Evolutionary conservation across 164 flowering plant species (phyloP).

Genomic region (Kalanchoe fedtschenkoi): DNA sequence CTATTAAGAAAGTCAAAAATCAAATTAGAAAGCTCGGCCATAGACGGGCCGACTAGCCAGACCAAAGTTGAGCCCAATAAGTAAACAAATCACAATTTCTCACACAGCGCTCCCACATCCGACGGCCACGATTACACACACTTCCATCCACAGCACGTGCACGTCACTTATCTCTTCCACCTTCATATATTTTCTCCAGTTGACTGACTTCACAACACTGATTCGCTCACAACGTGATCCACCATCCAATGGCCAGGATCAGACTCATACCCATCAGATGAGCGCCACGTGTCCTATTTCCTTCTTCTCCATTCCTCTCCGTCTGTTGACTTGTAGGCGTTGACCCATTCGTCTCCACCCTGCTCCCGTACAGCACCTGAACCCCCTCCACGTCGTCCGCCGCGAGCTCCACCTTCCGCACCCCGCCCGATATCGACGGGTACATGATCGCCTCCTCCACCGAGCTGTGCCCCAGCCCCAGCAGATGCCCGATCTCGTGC

Average conservation of each 20-base stretch:
- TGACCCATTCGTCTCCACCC: slow-evolving; percentile 32
- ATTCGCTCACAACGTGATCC: neutral
- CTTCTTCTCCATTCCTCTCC: slow-evolving; percentile 10
- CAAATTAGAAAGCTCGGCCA: too few species aligned
- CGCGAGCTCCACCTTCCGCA: slow-evolving; percentile 36
- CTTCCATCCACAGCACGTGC: too few species aligned
- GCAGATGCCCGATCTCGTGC: slow-evolving; percentile 85
- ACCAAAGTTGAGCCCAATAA: neutral
- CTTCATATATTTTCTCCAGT: too few species aligned
- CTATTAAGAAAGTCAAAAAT: too few species aligned
- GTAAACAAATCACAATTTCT: neutral
- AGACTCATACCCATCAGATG: neutral
- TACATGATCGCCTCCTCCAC: slow-evolving; percentile 63
- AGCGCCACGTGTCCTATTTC: neutral
- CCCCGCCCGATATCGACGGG: slow-evolving; percentile 44
- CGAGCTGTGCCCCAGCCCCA: slow-evolving; percentile 68
- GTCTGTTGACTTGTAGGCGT: slow-evolving; percentile 19
- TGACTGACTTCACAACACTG: too few species aligned
- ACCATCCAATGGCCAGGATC: neutral
- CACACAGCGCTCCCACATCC: neutral
- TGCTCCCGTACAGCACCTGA: slow-evolving; percentile 51
- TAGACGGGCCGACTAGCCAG: too few species aligned
- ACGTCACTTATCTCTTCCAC: too few species aligned
- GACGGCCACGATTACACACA: neutral
- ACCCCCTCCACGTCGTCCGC: slow-evolving; percentile 54